Base-by-base conservation (phyloP, 1,284 basidiomycete species). In the Pseudozyma sp. region DNA sequence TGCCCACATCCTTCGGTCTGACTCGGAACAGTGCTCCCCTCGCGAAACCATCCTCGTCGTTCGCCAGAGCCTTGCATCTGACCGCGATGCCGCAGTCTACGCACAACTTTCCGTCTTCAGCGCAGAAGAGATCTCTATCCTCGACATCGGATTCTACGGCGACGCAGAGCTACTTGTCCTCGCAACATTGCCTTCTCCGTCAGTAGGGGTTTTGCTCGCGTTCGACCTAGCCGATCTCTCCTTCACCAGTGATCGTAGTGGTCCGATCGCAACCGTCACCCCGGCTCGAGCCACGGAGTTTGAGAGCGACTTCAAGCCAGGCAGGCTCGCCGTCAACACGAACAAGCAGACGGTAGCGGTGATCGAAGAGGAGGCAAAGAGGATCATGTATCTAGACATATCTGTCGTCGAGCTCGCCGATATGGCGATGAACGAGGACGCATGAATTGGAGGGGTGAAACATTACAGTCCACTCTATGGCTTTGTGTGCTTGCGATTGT, bases 321-420 rank as follows among this genome's bases (percentile, higher is more conserved):
- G 16, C 47, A 58, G 39, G 31, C 43, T 74, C 13, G 62, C 71
- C 7, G 64, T 74, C 44, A 74, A 68, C 19, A 58, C 44, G 2
- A 62, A 51, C 54, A 74, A 74, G 49, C 65, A 74, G 46, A 74
- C 66, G 13, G 66, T 60, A 0, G 56, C 66, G 6, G 50, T 74
- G 37, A 37, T 54, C 10, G 58, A 54, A 5, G 40, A 54, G 30
- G 57, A 66, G 7, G 58, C 54, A 0, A 62, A 53, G 45, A 54
- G 62, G 37, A 16, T 66, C 9, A 50, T 68, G 17, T 74, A 74
- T 42, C 31, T 74, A 30, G 71, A 71, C 29, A 56, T 67, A 3
- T 52, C 63, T 1, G 2, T 31, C 19, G 66, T 59, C 5, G 66
- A 58, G 47, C 7, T 66, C 3, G 56, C 31, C 8, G 47, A 47